phyloP scores from a whole-genome alignment of 73 alveolate genomes.

The Blepharisma stoltei region DNA sequence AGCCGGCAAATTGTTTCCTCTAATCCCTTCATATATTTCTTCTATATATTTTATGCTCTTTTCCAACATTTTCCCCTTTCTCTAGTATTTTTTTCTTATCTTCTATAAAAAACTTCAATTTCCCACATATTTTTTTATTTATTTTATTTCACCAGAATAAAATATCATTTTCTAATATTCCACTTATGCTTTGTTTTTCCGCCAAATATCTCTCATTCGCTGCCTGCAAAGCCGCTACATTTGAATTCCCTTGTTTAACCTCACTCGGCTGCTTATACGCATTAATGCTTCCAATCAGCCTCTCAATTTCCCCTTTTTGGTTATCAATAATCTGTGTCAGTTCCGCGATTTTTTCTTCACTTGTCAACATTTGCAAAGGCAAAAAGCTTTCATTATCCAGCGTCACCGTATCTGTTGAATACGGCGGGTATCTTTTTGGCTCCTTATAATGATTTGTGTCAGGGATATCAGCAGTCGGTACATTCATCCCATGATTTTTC shows the following conservation, averaged over 20 bases:
- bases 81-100: too few species aligned
- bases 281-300: not conserved
- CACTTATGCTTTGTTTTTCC: not conserved
- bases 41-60: conserved; percentile 6
- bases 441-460: conserved; percentile 26
- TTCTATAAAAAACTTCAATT: too few species aligned
- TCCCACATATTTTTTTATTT: too few species aligned
- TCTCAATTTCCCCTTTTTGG: conserved; percentile 30
- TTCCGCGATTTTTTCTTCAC: conserved; percentile 42
- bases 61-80: too few species aligned
- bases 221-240: not conserved
- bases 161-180: conserved; percentile 4
- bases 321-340: conserved; percentile 39
- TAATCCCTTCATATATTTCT: conserved; percentile 24
- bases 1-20: not conserved
- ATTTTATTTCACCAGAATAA: too few species aligned
- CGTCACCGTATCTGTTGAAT: conserved; percentile 19
- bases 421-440: conserved; percentile 27
- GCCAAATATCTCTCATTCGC: not conserved
- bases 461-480: conserved; percentile 43
- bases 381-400: conserved; percentile 38
- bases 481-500: conserved; percentile 33
- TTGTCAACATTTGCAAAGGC: conserved; percentile 37
- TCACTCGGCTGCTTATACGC: conserved; percentile 10
- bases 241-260: not conserved